phyloP scores from a whole-genome alignment of 352 stramenopile species.

The Pythium rhizo-oryzae region DNA sequence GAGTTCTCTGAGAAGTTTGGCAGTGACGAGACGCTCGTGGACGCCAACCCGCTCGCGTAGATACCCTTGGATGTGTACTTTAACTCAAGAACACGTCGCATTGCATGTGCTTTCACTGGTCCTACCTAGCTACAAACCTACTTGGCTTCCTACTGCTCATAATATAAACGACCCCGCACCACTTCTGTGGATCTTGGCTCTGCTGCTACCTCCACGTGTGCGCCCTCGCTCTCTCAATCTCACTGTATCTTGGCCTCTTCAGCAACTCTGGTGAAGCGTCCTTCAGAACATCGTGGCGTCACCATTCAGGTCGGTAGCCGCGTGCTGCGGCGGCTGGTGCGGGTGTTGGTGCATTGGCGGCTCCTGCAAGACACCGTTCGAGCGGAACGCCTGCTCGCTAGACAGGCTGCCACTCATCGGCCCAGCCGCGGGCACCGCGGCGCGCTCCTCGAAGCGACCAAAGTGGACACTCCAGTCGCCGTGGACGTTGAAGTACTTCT shows the following conservation, averaged over 20 bases:
- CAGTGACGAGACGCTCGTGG: conserved; percentile 21
- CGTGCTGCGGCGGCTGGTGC: conserved; percentile 3
- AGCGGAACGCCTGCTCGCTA: conserved; percentile 18
- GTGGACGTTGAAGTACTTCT: conserved; percentile 85
- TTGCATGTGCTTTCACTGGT: not conserved
- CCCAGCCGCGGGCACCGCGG: not conserved
- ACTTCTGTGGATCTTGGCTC: not conserved
- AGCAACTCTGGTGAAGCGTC: too few relatives aligned
- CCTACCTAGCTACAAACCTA: not conserved
- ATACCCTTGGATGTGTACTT: too few relatives aligned
- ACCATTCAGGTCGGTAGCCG: conserved; percentile 19
- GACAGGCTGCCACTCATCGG: not conserved
- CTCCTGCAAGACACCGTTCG: conserved; percentile 10
- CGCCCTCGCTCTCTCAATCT: too few relatives aligned
- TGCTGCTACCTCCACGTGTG: too few relatives aligned
- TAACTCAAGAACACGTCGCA: too few relatives aligned
- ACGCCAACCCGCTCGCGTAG: conserved; percentile 9
- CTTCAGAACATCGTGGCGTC: conserved; percentile 25
- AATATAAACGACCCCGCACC: conserved; percentile 1
- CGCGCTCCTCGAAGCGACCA: conserved; percentile 38
- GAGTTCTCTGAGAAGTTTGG: conserved; percentile 24
- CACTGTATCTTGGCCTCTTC: too few relatives aligned
- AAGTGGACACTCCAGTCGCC: conserved; percentile 85
- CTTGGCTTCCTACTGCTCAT: not conserved
- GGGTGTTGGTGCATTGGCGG: conserved; percentile 9